A percentile compares a stretch with the other conserved stretches of the same genome.
phyloP scores from a whole-genome alignment of 768 basidiomycete species.

The Auriscalpium orientale region DNA sequence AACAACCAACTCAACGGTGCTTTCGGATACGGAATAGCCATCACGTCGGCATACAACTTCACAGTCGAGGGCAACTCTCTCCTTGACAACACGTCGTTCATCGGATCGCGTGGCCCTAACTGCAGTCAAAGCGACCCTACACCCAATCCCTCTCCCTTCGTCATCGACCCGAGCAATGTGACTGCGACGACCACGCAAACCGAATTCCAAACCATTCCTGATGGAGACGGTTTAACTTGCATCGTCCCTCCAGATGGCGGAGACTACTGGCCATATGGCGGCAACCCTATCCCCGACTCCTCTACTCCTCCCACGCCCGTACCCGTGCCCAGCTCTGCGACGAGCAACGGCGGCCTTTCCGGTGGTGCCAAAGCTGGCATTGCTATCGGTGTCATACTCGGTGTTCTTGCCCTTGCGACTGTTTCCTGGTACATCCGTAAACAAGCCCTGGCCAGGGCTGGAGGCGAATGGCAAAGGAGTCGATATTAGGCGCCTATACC shows the following conservation, averaged over 20 bases:
- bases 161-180: constrained; percentile 41
- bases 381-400: constrained; percentile 43
- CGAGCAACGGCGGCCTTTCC: constrained; percentile 19
- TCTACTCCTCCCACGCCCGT: constrained; percentile 16
- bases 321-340: constrained; percentile 11
- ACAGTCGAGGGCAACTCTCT: constrained; percentile 56
- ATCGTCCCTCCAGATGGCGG: constrained; percentile 61
- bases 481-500: too few species aligned
- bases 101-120: constrained; percentile 60
- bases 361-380: constrained; percentile 39
- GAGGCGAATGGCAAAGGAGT: not conserved
- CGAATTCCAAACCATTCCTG: constrained; percentile 42
- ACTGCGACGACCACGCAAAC: constrained; percentile 38
- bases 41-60: constrained; percentile 58
- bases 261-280: constrained; percentile 66
- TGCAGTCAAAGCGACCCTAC: constrained; percentile 44
- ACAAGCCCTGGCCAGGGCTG: constrained; percentile 27
- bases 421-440: constrained; percentile 42
- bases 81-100: constrained; percentile 66
- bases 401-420: constrained; percentile 33
- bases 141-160: constrained; percentile 52
- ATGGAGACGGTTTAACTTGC: constrained; percentile 57
- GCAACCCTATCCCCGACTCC: constrained; percentile 31
- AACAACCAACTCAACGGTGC: constrained; percentile 58
- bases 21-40: constrained; percentile 68